Evolutionary conservation across 2,329 filamentous ascomycete genomes (phyloP).

Genomic region (Tolypocladium pustulatum): DNA sequence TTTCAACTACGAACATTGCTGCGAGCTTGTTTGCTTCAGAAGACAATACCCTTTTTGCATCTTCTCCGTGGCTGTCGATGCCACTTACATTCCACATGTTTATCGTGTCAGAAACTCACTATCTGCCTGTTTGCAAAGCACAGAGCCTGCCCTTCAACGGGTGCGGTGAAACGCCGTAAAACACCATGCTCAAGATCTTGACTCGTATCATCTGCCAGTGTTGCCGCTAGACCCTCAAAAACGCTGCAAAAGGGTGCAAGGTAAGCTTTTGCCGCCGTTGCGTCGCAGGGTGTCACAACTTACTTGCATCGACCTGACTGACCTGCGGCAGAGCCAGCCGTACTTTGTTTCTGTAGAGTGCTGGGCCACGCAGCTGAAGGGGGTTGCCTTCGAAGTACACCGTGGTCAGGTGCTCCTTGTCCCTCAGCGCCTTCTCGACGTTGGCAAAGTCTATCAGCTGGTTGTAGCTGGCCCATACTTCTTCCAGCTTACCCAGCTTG

Average conservation of each 20-base stretch:
- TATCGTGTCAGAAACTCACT: not conserved
- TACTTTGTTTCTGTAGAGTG: constrained; percentile 90
- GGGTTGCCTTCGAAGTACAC: constrained; percentile 97
- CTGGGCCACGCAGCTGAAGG: constrained; percentile 67
- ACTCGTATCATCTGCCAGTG: not conserved
- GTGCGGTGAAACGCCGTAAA: constrained; percentile 1
- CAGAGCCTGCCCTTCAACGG: not conserved
- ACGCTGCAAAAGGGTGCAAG: constrained; percentile 12
- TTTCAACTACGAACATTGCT: not conserved
- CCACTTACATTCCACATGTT: not conserved
- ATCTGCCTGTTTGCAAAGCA: not conserved
- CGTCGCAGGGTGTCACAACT: constrained; percentile 32
- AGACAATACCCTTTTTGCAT: not conserved
- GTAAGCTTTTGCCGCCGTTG: not conserved
- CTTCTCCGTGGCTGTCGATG: not conserved
- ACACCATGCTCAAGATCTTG: constrained; percentile 1
- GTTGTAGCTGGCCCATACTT: constrained; percentile 93
- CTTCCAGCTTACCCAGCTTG: constrained; percentile 62
- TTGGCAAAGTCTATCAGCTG: constrained; percentile 69
- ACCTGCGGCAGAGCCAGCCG: constrained; percentile 78
- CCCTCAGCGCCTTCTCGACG: constrained; percentile 64
- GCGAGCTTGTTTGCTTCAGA: not conserved
- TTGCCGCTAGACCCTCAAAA: constrained; percentile 16
- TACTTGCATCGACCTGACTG: constrained; percentile 93
- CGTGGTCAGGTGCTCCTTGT: constrained; percentile 72